Conservation (phyloP, 2,329 filamentous ascomycete species). For the Diplodia mutila region DNA sequence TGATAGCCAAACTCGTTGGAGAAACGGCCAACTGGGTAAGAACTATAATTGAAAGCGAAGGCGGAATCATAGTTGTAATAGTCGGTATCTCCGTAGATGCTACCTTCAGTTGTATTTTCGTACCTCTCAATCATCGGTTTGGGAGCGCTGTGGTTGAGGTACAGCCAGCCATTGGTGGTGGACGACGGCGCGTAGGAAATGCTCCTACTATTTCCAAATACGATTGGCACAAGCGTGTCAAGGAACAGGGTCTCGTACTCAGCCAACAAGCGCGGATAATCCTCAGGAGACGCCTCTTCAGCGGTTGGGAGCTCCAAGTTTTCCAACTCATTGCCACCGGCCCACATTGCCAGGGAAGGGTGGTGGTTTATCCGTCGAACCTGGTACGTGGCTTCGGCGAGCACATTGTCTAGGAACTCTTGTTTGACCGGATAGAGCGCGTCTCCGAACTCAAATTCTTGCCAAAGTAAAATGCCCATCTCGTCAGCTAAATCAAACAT, state of each 20-base stretch:
- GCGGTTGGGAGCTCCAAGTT: conserved; percentile 55
- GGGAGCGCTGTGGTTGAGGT: conserved; percentile 57
- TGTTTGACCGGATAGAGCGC: conserved; percentile 61
- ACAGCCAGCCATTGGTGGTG: conserved; percentile 62
- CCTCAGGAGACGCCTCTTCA: conserved; percentile 46
- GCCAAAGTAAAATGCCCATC: conserved; percentile 64
- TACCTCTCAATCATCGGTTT: conserved; percentile 62
- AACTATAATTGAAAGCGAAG: conserved; percentile 58
- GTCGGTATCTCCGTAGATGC: conserved; percentile 64
- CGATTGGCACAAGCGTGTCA: conserved; percentile 57
- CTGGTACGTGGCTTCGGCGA: conserved; percentile 62
- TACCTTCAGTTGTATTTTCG: conserved; percentile 55
- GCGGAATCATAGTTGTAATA: conserved; percentile 62
- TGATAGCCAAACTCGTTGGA: conserved; percentile 68
- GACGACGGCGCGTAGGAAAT: conserved; percentile 66
- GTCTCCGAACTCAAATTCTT: conserved; percentile 66
- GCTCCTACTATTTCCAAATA: conserved; percentile 62
- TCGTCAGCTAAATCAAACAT: conserved; percentile 67
- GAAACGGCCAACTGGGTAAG: conserved; percentile 63
- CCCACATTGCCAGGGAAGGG: conserved; percentile 48
- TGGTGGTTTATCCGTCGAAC: conserved; percentile 66
- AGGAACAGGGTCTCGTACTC: conserved; percentile 65
- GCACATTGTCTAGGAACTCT: conserved; percentile 60
- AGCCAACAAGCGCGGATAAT: conserved; percentile 48
- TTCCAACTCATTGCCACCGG: conserved; percentile 62